A percentile compares a stretch with the other conserved stretches of the same genome.
phyloP scores from a whole-genome alignment of 1,284 basidiomycete genomes.

The Ceratobasidium theobromae region DNA sequence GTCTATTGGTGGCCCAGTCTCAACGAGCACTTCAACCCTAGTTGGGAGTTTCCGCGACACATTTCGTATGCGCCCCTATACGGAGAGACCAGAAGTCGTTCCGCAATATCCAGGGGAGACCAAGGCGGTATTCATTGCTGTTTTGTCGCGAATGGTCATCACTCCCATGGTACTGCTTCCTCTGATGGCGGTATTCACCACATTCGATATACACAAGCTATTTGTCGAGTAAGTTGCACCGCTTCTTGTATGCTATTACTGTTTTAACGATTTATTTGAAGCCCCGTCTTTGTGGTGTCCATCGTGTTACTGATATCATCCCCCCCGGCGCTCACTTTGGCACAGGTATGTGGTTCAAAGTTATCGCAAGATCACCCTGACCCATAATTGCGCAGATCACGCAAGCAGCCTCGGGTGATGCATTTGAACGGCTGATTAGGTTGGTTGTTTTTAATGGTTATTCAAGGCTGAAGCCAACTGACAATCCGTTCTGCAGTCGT shows the following conservation, averaged over 20 bases:
- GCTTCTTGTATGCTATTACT: conserved; percentile 34
- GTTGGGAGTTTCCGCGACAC: conserved; percentile 42
- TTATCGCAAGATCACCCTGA: conserved; percentile 4
- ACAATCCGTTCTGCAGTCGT: conserved; percentile 47
- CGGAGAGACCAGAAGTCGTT: conserved; percentile 41
- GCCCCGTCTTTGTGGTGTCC: conserved; percentile 81
- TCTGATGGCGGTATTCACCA: conserved; percentile 63
- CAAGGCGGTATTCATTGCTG: conserved; percentile 76
- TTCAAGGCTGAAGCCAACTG: conserved; percentile 45
- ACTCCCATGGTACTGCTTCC: conserved; percentile 79
- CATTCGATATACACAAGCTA: conserved; percentile 60
- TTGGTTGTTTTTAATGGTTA: conserved; percentile 36
- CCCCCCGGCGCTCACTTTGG: conserved; percentile 79
- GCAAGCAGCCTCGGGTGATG: conserved; percentile 81
- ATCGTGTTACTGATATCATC: conserved; percentile 74
- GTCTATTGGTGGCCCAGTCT: conserved; percentile 12
- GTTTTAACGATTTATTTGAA: conserved; percentile 43
- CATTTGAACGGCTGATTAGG: conserved; percentile 82
- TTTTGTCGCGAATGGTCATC: conserved; percentile 81
- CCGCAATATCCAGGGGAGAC: conserved; percentile 59
- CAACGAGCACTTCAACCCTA: conserved; percentile 43
- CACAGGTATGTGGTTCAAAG: conserved; percentile 56
- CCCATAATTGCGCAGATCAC: conserved; percentile 65
- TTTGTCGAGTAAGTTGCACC: conserved; percentile 68
- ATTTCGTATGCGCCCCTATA: neutral